Conservation (phyloP, 2,329 filamentous ascomycete genomes). For the Phyllosticta citriasiana region DNA sequence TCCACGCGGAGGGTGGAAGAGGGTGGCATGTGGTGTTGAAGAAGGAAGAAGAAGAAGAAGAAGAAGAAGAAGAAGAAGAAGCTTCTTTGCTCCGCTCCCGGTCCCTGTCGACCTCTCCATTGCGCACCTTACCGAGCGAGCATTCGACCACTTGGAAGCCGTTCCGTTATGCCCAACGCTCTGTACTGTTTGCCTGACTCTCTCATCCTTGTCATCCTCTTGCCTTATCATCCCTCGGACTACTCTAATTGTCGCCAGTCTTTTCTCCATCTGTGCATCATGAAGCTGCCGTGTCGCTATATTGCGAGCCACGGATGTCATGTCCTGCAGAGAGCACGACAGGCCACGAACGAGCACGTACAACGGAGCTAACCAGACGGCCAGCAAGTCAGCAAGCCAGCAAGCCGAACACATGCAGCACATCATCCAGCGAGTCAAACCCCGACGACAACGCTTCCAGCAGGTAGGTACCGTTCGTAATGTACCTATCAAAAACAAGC, state of each 20-base stretch:
- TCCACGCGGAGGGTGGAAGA: not conserved
- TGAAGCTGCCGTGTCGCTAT: no score
- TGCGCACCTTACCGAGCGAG: not conserved
- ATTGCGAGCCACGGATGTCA: no score
- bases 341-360: no score
- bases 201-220: not conserved
- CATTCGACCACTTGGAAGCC: not conserved
- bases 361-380: no score
- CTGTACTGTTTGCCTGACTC: not conserved
- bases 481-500: not conserved
- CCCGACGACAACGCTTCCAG: not conserved
- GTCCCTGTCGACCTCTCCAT: not conserved
- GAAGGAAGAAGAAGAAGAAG: not conserved
- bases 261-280: no score
- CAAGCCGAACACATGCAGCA: no score
- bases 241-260: no score
- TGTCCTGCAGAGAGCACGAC: no score
- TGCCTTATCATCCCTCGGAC: not conserved
- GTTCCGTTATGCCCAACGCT: not conserved
- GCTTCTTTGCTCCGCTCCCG: not conserved
- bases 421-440: no score
- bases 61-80: not conserved
- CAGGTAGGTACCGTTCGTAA: not conserved
- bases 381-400: no score
- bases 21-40: not conserved